A percentile compares a stretch with the other conserved stretches of the same genome.
phyloP scores from a whole-genome alignment of 2,329 filamentous ascomycete species.

The Fusarium falciforme region DNA sequence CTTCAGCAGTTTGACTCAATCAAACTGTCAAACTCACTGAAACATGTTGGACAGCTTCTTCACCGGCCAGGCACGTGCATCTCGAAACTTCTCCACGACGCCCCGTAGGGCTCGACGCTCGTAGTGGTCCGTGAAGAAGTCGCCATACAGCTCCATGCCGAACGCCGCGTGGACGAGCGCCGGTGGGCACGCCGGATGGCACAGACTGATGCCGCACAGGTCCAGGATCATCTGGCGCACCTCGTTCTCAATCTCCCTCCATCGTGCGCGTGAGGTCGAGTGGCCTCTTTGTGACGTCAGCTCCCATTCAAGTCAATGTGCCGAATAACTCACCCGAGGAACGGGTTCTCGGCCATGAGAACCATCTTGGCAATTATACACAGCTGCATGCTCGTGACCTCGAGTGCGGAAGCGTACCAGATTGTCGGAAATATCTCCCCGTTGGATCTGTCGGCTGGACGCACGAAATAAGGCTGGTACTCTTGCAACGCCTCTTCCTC shows the following conservation, averaged over 20 bases:
- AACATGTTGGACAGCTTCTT: constrained; percentile 53
- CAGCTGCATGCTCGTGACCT: constrained; percentile 55
- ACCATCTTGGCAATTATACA: constrained; percentile 54
- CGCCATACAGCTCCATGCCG: constrained; percentile 55
- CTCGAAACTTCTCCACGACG: constrained; percentile 58
- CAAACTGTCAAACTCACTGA: constrained; percentile 13
- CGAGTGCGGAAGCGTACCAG: constrained; percentile 54
- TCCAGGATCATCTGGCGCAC: constrained; percentile 53
- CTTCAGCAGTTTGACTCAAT: neutral
- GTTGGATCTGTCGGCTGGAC: constrained; percentile 49
- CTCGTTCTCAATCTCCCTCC: constrained; percentile 52
- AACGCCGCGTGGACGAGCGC: constrained; percentile 54
- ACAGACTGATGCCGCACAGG: constrained; percentile 54
- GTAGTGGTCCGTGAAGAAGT: constrained; percentile 55
- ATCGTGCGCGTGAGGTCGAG: constrained; percentile 45
- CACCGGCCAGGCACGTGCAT: constrained; percentile 55
- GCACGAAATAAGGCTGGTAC: constrained; percentile 50
- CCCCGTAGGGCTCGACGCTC: constrained; percentile 51
- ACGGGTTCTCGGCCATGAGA: constrained; percentile 54
- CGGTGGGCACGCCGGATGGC: constrained; percentile 52
- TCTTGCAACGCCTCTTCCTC: constrained; percentile 48
- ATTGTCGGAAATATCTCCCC: constrained; percentile 55
- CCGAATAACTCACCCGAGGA: constrained; percentile 45
- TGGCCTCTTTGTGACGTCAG: constrained; percentile 39
- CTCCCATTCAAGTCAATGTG: neutral